These are phyloP conservation scores for Borealophlyctis nickersoniae DNA, from an alignment of 192 early-diverging fungal species.

Conservation along the genomic window DNA sequence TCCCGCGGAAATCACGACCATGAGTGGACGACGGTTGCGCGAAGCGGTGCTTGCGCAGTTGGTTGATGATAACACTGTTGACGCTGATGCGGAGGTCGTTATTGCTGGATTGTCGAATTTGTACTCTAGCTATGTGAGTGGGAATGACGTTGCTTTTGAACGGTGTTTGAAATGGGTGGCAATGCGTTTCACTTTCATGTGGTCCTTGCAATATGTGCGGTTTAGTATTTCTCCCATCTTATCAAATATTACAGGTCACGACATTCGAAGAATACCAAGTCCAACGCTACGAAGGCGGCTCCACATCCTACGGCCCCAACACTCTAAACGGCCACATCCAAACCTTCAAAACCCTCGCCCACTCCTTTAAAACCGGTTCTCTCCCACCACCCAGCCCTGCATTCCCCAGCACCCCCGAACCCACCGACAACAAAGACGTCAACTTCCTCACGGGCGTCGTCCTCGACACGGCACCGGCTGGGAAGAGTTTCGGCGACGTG, in stretches of 20 bases:
- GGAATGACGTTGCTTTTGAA: too few species aligned
- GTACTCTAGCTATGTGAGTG: conserved; percentile 46
- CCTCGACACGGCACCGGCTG: conserved; percentile 30
- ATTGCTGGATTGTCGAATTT: conserved; percentile 54
- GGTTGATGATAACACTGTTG: conserved; percentile 34
- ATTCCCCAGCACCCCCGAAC: conserved; percentile 5
- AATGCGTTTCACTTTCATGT: too few species aligned
- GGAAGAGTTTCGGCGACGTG: conserved; percentile 34
- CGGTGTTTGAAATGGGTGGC: too few species aligned
- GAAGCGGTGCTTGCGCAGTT: conserved; percentile 32
- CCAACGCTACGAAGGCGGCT: conserved; percentile 63
- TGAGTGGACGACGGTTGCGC: conserved; percentile 54
- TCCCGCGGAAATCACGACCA: conserved; percentile 62
- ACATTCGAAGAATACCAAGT: conserved; percentile 60
- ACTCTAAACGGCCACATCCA: conserved; percentile 54
- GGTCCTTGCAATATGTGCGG: too few species aligned
- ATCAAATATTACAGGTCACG: conserved; percentile 39
- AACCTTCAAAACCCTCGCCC: conserved; percentile 45
- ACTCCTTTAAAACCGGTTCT: conserved; percentile 31
- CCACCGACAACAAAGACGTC: conserved; percentile 16
- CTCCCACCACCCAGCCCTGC: conserved; percentile 2
- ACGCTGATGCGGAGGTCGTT: conserved; percentile 40
- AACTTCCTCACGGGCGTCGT: conserved; percentile 34
- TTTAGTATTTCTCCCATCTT: too few species aligned
- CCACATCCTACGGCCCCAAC: conserved; percentile 57